These are phyloP conservation scores for Pythium rishiriense DNA, from an alignment of 352 stramenopile genomes.

Conservation along the genomic window DNA sequence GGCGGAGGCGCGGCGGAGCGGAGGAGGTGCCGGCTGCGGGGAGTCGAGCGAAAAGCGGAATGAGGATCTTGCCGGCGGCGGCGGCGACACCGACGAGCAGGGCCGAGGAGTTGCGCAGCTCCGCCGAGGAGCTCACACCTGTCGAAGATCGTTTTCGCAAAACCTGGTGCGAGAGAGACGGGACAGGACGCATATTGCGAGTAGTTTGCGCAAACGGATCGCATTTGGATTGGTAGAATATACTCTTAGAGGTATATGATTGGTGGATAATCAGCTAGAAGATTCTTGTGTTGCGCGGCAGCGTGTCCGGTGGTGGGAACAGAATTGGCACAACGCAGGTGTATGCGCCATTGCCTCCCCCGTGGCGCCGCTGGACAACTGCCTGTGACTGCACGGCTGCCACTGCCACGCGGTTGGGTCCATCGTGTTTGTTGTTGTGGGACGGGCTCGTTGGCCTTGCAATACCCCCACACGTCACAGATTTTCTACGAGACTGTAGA, in stretches of 20 bases:
- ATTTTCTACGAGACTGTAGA: not conserved
- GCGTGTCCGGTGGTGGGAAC: not conserved
- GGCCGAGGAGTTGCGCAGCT: not conserved
- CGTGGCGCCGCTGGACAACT: not conserved
- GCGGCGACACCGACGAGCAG: no score
- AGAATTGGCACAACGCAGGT: slow-evolving; percentile 17
- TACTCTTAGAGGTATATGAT: not conserved
- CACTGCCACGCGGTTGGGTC: no score
- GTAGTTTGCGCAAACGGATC: slow-evolving; percentile 31
- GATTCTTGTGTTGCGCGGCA: slow-evolving; percentile 27
- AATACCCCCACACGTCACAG: not conserved
- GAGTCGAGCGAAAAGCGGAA: slow-evolving; percentile 28
- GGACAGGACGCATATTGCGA: not conserved
- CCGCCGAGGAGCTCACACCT: slow-evolving; percentile 9
- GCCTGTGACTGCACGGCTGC: no score
- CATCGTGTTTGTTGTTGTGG: not conserved
- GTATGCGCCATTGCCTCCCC: slow-evolving; percentile 28
- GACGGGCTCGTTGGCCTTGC: not conserved
- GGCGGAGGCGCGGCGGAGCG: not conserved
- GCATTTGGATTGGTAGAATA: slow-evolving; percentile 24
- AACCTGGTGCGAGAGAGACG: slow-evolving; percentile 20
- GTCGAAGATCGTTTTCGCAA: slow-evolving; percentile 39
- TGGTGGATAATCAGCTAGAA: slow-evolving; percentile 24
- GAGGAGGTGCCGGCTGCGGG: slow-evolving; percentile 5
- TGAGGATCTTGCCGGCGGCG: slow-evolving; percentile 6